Conservation (phyloP, 345 rosid genomes). For the Gossypioides kirkii region DNA sequence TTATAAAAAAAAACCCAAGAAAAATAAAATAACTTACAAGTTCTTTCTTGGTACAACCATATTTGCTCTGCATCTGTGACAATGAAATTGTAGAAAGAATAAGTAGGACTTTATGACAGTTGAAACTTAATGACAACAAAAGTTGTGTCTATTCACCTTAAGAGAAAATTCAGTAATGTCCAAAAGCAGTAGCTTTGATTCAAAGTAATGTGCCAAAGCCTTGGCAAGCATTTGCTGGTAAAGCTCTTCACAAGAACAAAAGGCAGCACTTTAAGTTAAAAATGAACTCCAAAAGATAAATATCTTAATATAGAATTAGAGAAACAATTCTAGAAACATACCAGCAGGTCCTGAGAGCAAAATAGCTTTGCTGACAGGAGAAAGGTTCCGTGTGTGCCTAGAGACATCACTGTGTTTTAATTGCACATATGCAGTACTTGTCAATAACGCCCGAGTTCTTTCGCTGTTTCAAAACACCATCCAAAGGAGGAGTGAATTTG, state of each 20-base stretch:
- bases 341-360: conserved; percentile 93
- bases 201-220: conserved; percentile 76
- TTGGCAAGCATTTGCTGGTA: conserved; percentile 95
- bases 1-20: background rate
- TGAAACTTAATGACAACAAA: background rate
- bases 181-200: conserved; percentile 73
- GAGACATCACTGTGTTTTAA: conserved; percentile 73
- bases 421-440: conserved; percentile 81
- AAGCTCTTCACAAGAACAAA: conserved; percentile 44
- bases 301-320: background rate
- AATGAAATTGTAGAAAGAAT: conserved; percentile 18
- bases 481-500: conserved; percentile 2
- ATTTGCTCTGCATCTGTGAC: conserved; percentile 83
- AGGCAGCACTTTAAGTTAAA: conserved; percentile 13
- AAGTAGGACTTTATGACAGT: conserved; percentile 10
- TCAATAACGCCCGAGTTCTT: conserved; percentile 58
- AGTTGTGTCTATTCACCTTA: conserved; percentile 41
- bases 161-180: conserved; percentile 75
- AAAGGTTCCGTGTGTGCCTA: conserved; percentile 81
- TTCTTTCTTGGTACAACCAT: conserved; percentile 63
- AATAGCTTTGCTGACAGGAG: conserved; percentile 86
- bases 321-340: conserved; percentile 26
- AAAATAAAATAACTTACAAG: conserved; percentile 44
- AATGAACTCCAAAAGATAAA: background rate
- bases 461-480: conserved; percentile 47